Base-by-base conservation (phyloP, 2,329 filamentous ascomycete genomes). In the Aspergillus hiratsukae region DNA sequence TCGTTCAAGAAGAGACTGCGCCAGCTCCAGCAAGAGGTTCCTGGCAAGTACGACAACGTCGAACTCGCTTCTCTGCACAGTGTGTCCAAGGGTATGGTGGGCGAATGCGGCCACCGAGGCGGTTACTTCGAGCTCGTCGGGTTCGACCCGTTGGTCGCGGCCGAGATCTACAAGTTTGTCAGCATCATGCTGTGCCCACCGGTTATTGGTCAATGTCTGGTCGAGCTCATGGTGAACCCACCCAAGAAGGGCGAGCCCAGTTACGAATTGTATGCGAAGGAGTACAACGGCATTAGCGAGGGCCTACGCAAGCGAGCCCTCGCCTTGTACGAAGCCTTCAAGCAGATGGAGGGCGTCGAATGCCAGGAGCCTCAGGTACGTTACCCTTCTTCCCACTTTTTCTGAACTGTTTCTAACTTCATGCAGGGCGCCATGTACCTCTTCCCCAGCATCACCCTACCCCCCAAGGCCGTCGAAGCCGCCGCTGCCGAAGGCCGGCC, bases 201-300 rank as follows among this genome's bases (percentile, higher is more conserved):
- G 27, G 94, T 99, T 66, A 84, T 96, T 64, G 93, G 92, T 58
- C 94, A 99, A 81, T 97, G 94, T 78, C 82, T 97, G 49, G 90
- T 99, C 59, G 94, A 97, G 80, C 80, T 96, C 73, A 97, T 97
- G 93, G 91, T 97, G 69, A 97, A 97, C 81, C 94, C 94, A 53
- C 94, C 94, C 41, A 83, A 83, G 69, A 76, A 86, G 66, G 93
- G 94, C 57, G 88, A 95, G 58, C 89, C 90, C 17, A 95, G 90
- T 63, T 89, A 89, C 75, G 85, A 86, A 62, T 83, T 93, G 53
- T 97, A 97, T 81, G 79, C 87, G 69, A 72, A 87, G 72, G 94
- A 99, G 75, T 97, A 94, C 79, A 85, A 87, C 71, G 81, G 77
- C 66, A 97, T 97, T 74, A 91, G 86, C 74, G 76, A 87, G 53